These are phyloP conservation scores for Ceratocystiopsis minuta DNA, from an alignment of 2,329 filamentous ascomycete species.

Conservation along the genomic window DNA sequence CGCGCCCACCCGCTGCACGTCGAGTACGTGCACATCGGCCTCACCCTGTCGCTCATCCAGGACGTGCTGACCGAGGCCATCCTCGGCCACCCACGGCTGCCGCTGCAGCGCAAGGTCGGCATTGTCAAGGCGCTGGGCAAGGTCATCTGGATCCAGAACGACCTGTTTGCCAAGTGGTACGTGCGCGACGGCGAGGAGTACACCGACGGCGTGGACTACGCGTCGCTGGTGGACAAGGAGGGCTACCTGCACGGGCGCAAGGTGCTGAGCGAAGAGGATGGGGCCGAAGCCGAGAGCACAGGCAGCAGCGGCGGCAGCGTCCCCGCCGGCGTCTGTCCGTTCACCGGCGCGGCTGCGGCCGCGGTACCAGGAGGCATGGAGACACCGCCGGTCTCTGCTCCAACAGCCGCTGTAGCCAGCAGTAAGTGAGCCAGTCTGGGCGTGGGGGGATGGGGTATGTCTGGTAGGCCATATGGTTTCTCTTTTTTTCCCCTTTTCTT, in stretches of 20 bases:
- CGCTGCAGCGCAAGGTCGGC: slow-evolving; percentile 49
- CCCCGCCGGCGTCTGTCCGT: background rate
- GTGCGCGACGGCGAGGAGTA: slow-evolving; percentile 50
- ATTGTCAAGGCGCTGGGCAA: slow-evolving; percentile 62
- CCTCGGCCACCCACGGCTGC: slow-evolving; percentile 49
- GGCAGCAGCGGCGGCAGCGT: background rate
- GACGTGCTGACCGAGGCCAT: slow-evolving; percentile 64
- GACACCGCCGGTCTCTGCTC: too few relatives aligned
- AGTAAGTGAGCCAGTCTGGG: too few relatives aligned
- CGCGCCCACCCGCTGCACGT: slow-evolving; percentile 56
- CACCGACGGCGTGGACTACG: slow-evolving; percentile 24
- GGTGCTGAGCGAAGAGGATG: slow-evolving; percentile 20
- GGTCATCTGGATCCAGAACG: slow-evolving; percentile 78
- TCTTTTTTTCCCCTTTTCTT: background rate
- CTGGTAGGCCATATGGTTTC: background rate
- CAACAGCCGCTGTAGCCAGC: too few relatives aligned
- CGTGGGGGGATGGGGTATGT: too few relatives aligned
- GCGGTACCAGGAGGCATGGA: slow-evolving; percentile 1
- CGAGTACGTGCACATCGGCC: slow-evolving; percentile 65
- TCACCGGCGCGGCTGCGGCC: background rate
- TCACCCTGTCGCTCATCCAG: slow-evolving; percentile 55
- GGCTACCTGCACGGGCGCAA: slow-evolving; percentile 47
- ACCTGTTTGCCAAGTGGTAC: slow-evolving; percentile 72
- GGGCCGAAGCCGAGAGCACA: background rate
- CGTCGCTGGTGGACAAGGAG: slow-evolving; percentile 33